phyloP scores from a whole-genome alignment of 2,329 filamentous ascomycete species.

The Curvularia hawaiiensis region DNA sequence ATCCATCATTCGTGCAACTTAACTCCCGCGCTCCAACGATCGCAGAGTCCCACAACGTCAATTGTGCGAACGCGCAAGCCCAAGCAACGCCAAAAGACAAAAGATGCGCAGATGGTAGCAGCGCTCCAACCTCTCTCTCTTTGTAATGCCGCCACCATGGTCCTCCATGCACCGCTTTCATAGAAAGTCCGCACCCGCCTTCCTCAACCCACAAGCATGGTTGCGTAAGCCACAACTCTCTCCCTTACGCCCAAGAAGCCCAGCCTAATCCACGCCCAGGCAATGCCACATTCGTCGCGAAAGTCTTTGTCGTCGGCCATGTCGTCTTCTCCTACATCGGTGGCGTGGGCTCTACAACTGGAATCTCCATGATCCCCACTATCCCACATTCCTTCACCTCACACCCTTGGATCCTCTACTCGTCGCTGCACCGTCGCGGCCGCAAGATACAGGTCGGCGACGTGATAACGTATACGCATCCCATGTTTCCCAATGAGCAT shows the following conservation, averaged over 20 bases:
- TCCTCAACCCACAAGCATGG: slow-evolving; percentile 9
- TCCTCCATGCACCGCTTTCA: slow-evolving; percentile 19
- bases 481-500: slow-evolving; percentile 60
- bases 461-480: slow-evolving; percentile 78
- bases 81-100: not conserved
- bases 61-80: slow-evolving; percentile 6
- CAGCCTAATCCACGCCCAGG: slow-evolving; percentile 13
- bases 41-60: not conserved
- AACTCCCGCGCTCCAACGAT: not conserved
- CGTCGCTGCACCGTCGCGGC: slow-evolving; percentile 54
- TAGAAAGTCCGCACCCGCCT: slow-evolving; percentile 8
- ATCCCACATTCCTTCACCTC: slow-evolving; percentile 51
- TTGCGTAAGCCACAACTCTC: slow-evolving; percentile 1
- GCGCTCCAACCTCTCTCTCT: not conserved
- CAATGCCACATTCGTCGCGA: slow-evolving; percentile 16
- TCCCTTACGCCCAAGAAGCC: not conserved
- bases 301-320: slow-evolving; percentile 39
- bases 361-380: slow-evolving; percentile 90
- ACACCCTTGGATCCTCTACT: slow-evolving; percentile 33
- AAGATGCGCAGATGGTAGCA: slow-evolving; percentile 26
- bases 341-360: slow-evolving; percentile 64
- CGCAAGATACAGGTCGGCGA: slow-evolving; percentile 77
- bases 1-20: not conserved
- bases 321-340: slow-evolving; percentile 60
- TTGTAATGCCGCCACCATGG: slow-evolving; percentile 31